Percentiles rank a stretch among this genome's conserved stretches.
Conservation (phyloP, 108 stramenopile genomes). For the Aurantiochytrium sp. region DNA sequence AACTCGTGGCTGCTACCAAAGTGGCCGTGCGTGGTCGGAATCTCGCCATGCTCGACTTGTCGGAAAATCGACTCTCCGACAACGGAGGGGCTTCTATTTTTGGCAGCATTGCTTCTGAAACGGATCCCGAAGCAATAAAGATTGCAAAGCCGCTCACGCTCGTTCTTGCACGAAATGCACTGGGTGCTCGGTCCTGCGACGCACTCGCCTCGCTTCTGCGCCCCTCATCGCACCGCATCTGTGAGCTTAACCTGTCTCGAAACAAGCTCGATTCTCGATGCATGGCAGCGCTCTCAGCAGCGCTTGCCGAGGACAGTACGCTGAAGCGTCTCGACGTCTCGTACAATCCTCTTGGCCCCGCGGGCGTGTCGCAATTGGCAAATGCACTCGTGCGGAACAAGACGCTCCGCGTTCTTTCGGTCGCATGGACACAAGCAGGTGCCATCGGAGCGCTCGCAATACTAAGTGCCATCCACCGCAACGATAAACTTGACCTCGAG, state of each 20-base stretch:
- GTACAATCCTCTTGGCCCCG: neutral
- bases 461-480: neutral
- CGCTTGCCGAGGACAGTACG: neutral
- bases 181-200: neutral
- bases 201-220: neutral
- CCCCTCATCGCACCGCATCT: neutral
- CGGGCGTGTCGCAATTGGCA: neutral
- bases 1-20: neutral
- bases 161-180: neutral
- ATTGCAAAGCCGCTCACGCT: neutral
- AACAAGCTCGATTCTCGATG: neutral
- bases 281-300: neutral
- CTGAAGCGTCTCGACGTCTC: neutral
- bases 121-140: neutral
- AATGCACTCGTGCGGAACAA: neutral
- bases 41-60: neutral
- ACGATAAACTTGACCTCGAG: neutral
- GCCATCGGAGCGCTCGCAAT: neutral
- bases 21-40: neutral
- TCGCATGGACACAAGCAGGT: neutral
- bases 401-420: neutral
- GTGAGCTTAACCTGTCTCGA: neutral
- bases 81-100: neutral
- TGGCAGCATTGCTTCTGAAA: neutral
- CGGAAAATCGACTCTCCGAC: neutral